Evolutionary conservation across 805 yeast species (phyloP).

Genomic region (Saccharomycopsis selenospora): DNA sequence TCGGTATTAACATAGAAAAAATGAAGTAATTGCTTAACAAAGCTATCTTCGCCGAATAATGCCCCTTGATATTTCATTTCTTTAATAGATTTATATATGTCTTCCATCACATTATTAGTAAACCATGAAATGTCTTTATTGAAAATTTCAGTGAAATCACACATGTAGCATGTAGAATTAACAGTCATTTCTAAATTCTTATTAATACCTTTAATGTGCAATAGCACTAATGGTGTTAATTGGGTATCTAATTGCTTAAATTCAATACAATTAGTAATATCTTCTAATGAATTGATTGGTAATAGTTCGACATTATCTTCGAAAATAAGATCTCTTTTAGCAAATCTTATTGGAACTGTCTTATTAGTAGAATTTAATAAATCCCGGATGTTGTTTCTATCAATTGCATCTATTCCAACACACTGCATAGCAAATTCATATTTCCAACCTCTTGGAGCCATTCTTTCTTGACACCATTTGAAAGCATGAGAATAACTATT

Average conservation of each 20-base stretch:
- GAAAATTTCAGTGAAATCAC: slow-evolving; percentile 1
- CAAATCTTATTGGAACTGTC: slow-evolving; percentile 7
- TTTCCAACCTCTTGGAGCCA: slow-evolving; percentile 13
- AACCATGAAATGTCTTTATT: not conserved
- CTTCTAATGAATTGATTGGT: not conserved
- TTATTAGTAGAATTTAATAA: not conserved
- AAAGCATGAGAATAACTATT: slow-evolving; percentile 1
- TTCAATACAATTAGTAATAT: not conserved
- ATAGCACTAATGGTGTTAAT: slow-evolving; percentile 4
- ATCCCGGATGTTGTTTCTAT: slow-evolving; percentile 6
- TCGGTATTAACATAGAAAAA: slow-evolving; percentile 14
- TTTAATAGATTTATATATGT: not conserved
- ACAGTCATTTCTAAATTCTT: not conserved
- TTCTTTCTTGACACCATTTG: not conserved
- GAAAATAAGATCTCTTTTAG: slow-evolving; percentile 7
- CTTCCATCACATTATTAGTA: not conserved
- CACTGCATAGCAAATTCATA: slow-evolving; percentile 10
- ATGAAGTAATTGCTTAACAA: slow-evolving; percentile 12
- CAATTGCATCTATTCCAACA: slow-evolving; percentile 1
- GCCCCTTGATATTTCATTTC: slow-evolving; percentile 4
- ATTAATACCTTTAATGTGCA: slow-evolving; percentile 10
- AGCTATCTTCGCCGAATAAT: slow-evolving; percentile 2
- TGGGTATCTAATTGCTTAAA: not conserved
- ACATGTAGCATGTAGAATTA: slow-evolving; percentile 5
- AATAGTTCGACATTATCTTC: not conserved